Conservation (phyloP, 1,139 yeast species). For the Tardiomyces depauwii region DNA sequence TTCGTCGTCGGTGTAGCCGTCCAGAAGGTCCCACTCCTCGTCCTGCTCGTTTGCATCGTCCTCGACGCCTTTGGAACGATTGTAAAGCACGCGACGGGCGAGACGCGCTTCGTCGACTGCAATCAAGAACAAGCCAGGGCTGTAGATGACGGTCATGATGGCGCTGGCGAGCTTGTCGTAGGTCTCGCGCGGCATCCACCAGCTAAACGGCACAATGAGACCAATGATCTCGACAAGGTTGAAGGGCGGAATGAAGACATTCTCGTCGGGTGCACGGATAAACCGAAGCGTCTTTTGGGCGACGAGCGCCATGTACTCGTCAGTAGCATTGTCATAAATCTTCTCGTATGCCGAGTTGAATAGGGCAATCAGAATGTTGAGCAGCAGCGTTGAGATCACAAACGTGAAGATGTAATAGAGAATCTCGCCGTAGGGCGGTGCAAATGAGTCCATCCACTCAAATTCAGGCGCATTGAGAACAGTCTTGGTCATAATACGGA, state of each 20-base stretch:
- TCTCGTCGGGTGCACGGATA: slow-evolving; percentile 80
- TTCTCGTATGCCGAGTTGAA: slow-evolving; percentile 76
- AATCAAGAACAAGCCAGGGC: slow-evolving; percentile 53
- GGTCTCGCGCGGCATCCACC: slow-evolving; percentile 24
- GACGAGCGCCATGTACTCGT: slow-evolving; percentile 75
- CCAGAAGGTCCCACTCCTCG: slow-evolving; percentile 73
- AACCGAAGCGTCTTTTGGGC: slow-evolving; percentile 77
- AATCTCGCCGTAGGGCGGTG: slow-evolving; percentile 74
- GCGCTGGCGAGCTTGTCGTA: slow-evolving; percentile 34
- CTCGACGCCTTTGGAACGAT: slow-evolving; percentile 49
- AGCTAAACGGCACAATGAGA: slow-evolving; percentile 28
- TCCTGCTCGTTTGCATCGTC: slow-evolving; percentile 79
- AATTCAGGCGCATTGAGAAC: slow-evolving; percentile 67
- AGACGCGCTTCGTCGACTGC: slow-evolving; percentile 52
- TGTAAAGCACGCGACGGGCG: slow-evolving; percentile 63
- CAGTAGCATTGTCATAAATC: slow-evolving; percentile 72
- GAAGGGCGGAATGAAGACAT: slow-evolving; percentile 78
- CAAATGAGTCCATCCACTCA: slow-evolving; percentile 56
- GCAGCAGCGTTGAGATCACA: slow-evolving; percentile 42
- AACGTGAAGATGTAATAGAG: slow-evolving; percentile 70
- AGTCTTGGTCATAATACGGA: slow-evolving; percentile 57
- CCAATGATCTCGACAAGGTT: slow-evolving; percentile 56
- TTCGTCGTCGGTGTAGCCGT: slow-evolving; percentile 48
- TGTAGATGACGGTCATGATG: slow-evolving; percentile 54
- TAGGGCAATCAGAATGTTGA: slow-evolving; percentile 75